Base-by-base conservation (phyloP, 1,139 yeast species). In the Torulaspora globosa region DNA sequence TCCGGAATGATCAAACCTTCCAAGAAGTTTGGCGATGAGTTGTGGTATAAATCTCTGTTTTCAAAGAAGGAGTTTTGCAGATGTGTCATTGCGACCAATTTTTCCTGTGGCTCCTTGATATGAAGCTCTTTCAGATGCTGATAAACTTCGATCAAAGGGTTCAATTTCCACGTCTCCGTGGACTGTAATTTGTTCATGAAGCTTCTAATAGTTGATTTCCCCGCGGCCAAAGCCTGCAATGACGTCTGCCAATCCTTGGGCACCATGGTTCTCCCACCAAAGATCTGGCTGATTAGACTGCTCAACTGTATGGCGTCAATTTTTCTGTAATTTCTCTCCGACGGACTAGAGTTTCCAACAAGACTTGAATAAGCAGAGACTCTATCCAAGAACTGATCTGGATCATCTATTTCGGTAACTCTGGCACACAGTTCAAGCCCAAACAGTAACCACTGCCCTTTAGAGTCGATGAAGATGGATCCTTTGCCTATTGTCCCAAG, bases 371-470 rank as follows among this genome's bases (percentile, higher is more conserved):
- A 62, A 46, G 23, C 51, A 8, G 54, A 49, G 11, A 56, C 31
- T 14, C 54, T 49, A 10, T 44, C 48, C 8, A 53, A 49, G 35
- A 64, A 73, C 2, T 75, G 56, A 2, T 77, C 75, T 46, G 71
- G 76, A 46, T 77, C 78, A 21, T 16, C 15, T 7, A 53, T 35
- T 7, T 79, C 83, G 1, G 74, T 67, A 19, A 68, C 69, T 46
- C 74, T 78, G 1, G 84, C 74, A 46, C 84, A 72, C 3, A 85
- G 65, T 63, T 90, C 97, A 57, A 89, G 79, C 1, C 96, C 96
- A 53, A 86, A 85, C 21, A 90, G 63, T 49, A 81, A 84, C 94
- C 96, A 87, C 58, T 86, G 95, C 7, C 96, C 95, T 33, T 72
- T 62, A 18, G 73, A 75, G 46, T 77, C 84, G 11, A 87, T 80